Evolutionary conservation across 148 eudicot species (phyloP).

Genomic region (Silene conica): DNA sequence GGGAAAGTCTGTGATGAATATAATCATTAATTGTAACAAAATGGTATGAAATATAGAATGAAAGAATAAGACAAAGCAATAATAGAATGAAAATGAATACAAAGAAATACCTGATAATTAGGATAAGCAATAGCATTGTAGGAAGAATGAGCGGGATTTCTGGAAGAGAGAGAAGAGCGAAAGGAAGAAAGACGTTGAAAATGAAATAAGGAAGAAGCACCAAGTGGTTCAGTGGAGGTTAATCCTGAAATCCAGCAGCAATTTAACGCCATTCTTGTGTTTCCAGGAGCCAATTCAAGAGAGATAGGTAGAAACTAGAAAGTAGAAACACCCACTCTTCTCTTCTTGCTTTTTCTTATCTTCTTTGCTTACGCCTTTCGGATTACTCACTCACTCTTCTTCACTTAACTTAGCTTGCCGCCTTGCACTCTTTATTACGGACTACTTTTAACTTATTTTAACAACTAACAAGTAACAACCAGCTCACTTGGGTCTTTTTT

Average conservation of each 20-base stretch:
- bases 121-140: not conserved
- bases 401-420: too few relatives aligned
- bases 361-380: too few relatives aligned
- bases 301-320: too few relatives aligned
- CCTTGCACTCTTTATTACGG: too few relatives aligned
- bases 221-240: slow-evolving; percentile 14
- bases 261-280: slow-evolving; percentile 18
- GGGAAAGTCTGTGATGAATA: not conserved
- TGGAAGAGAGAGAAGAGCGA: slow-evolving; percentile 14
- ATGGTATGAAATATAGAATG: too few relatives aligned
- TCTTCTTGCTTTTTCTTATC: too few relatives aligned
- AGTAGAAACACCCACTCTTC: too few relatives aligned
- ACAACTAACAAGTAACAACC: too few relatives aligned
- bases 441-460: too few relatives aligned
- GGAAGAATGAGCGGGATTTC: not conserved
- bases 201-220: slow-evolving; percentile 11
- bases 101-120: not conserved
- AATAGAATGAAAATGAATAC: not conserved
- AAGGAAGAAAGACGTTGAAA: not conserved
- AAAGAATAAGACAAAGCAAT: too few relatives aligned
- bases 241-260: slow-evolving; percentile 24
- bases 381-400: too few relatives aligned
- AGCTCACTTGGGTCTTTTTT: too few relatives aligned
- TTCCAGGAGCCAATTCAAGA: not conserved
- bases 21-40: not conserved